Conservation (phyloP, 768 basidiomycete genomes). For the Pleurotus platypus region DNA sequence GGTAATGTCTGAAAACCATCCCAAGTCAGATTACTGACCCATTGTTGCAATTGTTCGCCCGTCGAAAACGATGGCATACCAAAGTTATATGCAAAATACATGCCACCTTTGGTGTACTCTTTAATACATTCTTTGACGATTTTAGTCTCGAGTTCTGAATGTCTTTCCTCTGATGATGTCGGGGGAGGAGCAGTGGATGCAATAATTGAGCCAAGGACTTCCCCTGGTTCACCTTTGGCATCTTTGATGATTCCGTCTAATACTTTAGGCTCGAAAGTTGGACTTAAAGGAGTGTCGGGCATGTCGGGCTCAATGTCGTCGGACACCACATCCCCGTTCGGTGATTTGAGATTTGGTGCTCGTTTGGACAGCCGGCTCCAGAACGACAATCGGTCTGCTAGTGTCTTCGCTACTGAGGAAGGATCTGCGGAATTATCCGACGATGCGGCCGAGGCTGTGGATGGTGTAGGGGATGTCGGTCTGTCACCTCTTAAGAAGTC, state of each 20-base stretch:
- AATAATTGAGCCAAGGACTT: conserved; percentile 56
- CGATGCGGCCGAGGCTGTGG: conserved; percentile 48
- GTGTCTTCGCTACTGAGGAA: conserved; percentile 56
- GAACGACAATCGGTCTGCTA: conserved; percentile 68
- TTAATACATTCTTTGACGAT: conserved; percentile 75
- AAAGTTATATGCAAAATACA: conserved; percentile 88
- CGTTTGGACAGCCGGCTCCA: conserved; percentile 65
- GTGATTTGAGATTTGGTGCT: conserved; percentile 14
- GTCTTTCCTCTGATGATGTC: conserved; percentile 57
- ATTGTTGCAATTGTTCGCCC: too few relatives aligned
- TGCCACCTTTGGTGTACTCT: conserved; percentile 78
- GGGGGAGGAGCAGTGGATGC: conserved; percentile 62
- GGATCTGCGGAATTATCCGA: conserved; percentile 42
- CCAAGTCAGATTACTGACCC: background rate
- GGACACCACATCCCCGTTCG: background rate
- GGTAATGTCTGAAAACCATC: conserved; percentile 59
- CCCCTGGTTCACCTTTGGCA: conserved; percentile 42
- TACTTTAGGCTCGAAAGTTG: conserved; percentile 29
- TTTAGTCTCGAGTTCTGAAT: conserved; percentile 78
- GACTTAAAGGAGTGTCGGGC: conserved; percentile 3
- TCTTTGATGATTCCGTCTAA: conserved; percentile 44
- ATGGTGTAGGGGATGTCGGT: conserved; percentile 36
- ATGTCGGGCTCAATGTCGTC: conserved; percentile 3
- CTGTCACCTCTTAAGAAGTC: conserved; percentile 10
- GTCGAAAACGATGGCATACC: conserved; percentile 40